Evolutionary conservation across 2,329 filamentous ascomycete genomes (phyloP).

Genomic region (Graphiopsis chlorocephala): DNA sequence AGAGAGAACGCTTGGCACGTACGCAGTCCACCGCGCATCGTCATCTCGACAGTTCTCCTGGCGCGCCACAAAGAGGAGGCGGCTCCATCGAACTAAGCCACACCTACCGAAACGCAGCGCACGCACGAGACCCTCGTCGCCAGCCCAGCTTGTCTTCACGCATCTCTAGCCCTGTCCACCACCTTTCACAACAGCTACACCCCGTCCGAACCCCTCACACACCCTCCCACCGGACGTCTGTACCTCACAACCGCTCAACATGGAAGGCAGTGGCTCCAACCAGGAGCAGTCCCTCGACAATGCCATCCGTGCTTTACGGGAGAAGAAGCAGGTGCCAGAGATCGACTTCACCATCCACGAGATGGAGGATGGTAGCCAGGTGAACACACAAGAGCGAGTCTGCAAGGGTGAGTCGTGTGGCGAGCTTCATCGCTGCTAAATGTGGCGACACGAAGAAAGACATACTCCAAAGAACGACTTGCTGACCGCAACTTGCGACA

Average conservation of each 20-base stretch:
- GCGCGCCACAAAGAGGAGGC: slow-evolving; percentile 13
- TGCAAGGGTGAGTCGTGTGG: slow-evolving; percentile 74
- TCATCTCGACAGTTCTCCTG: not conserved
- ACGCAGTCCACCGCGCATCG: not conserved
- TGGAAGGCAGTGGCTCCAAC: slow-evolving; percentile 32
- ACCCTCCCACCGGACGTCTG: not conserved
- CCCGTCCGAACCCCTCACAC: not conserved
- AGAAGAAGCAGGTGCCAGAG: slow-evolving; percentile 94
- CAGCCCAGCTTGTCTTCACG: slow-evolving; percentile 13
- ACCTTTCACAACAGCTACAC: not conserved
- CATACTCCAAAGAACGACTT: not conserved
- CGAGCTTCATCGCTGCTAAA: not conserved
- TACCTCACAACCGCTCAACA: slow-evolving; percentile 20
- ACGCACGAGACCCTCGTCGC: slow-evolving; percentile 14
- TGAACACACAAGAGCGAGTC: slow-evolving; percentile 92
- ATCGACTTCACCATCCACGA: slow-evolving; percentile 98
- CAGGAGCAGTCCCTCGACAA: slow-evolving; percentile 65
- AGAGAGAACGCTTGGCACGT: not conserved
- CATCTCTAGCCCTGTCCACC: not conserved
- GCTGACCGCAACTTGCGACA: slow-evolving; percentile 40
- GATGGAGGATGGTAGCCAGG: slow-evolving; percentile 95
- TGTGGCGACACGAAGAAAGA: not conserved
- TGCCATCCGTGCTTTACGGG: slow-evolving; percentile 83
- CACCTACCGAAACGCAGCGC: slow-evolving; percentile 11
- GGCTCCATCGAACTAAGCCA: slow-evolving; percentile 9